Evolutionary conservation across 2,329 filamentous ascomycete species (phyloP), one percentile per base, ranked within the genome.

Genomic region (Colletotrichum gigasporum): DNA sequence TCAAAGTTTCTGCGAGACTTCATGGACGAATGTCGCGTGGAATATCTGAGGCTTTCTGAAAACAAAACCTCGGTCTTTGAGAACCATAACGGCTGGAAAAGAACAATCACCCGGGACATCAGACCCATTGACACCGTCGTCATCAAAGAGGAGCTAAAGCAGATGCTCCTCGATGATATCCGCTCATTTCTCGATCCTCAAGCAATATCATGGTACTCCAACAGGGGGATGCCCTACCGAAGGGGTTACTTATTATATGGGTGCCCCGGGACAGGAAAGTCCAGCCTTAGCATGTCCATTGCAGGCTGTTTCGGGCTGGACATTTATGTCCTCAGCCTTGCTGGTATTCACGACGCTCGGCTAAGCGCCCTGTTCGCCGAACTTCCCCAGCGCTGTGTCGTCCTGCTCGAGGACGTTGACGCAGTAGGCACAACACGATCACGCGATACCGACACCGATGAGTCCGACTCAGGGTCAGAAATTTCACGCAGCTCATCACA

Each of bases 321-420:
- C 39, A 72, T 81, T 30, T 80, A 78, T 51, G 63, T 70, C 12
- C 70, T 80, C 56, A 76, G 74, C 41, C 70, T 80, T 9, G 70
- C 74, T 12, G 67, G 65, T 3, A 69, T 72, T 20, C 73, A 68
- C 18, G 72, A 79, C 42, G 55, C 64, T n/a, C 69, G 50, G 6
- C 69, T 80, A 0, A 72, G 74, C 16, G 62, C 55, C 1, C 63
- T 76, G 4, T 76, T 80, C 41, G 57, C 69, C 3, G 63, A 69
- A 10, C 71, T 81, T n/a, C 75, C 74, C 11, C 67, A 69, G 5
- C 73, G 73, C 48, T 80, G 73, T 59, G 66, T 81, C 18, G 72
- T 81, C 12, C 71, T 81, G 3, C 66, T 81, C n/a, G 76, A 81
- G 63, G 78, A 81, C 56, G 77, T 76, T 35, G 74, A 82, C 56